phyloP scores from a whole-genome alignment of 176 grass and related monocot species.

The Aegilops longissima region DNA sequence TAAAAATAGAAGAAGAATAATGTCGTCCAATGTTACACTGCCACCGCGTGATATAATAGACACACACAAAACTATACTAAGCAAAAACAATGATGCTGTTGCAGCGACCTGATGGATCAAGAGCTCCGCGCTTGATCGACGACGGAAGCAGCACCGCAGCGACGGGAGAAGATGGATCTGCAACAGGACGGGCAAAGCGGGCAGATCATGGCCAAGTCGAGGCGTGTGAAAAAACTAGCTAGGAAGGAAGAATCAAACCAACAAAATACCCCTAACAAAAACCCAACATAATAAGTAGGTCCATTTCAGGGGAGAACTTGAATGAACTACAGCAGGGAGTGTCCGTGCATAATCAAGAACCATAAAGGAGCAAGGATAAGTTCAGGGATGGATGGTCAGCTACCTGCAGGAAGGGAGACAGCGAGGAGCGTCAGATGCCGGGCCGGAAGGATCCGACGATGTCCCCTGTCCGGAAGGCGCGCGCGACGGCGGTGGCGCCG shows the following conservation, averaged over 20 bases:
- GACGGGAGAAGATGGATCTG: too few relatives aligned
- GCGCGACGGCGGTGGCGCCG: conserved; percentile 62
- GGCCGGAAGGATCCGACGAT: conserved; percentile 36
- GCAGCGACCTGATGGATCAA: neutral
- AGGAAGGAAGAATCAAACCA: too few relatives aligned
- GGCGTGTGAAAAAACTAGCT: too few relatives aligned
- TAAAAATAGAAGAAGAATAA: neutral
- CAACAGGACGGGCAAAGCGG: too few relatives aligned
- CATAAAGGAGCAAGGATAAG: too few relatives aligned
- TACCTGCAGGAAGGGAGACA: neutral
- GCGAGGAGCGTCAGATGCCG: neutral
- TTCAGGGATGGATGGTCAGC: neutral
- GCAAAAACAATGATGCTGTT: neutral
- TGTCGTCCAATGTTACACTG: neutral
- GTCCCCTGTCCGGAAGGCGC: conserved; percentile 44
- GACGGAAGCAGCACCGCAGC: neutral
- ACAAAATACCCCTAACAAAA: too few relatives aligned
- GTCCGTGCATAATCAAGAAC: too few relatives aligned
- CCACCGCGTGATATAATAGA: neutral
- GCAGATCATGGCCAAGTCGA: too few relatives aligned
- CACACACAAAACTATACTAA: neutral
- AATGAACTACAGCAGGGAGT: too few relatives aligned
- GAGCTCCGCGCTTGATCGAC: too few relatives aligned
- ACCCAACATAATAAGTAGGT: too few relatives aligned
- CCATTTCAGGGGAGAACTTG: too few relatives aligned